A percentile compares a stretch with the other conserved stretches of the same genome.
Evolutionary conservation across 495 filamentous ascomycete species (phyloP).

Genomic region (Apodospora peruviana): DNA sequence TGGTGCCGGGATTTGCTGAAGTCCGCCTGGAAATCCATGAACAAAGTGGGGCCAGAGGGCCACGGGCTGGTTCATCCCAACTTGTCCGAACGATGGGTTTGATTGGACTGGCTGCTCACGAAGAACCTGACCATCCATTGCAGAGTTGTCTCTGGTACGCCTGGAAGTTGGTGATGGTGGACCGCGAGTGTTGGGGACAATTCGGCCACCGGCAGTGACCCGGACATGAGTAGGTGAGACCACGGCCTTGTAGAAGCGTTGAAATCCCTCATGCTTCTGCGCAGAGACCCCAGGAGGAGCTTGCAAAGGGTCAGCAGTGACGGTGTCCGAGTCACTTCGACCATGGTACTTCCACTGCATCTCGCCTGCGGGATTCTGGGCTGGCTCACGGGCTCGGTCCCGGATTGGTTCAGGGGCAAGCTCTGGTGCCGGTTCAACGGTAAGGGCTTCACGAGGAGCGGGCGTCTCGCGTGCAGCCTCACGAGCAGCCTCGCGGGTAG

Average conservation of each 20-base stretch:
- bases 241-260: conserved; percentile 51
- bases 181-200: conserved; percentile 51
- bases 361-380: conserved; percentile 3
- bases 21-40: conserved; percentile 21
- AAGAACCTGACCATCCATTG: conserved; percentile 9
- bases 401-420: background rate
- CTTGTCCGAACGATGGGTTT: conserved; percentile 10
- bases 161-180: conserved; percentile 39
- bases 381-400: background rate
- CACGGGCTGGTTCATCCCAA: conserved; percentile 12
- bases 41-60: conserved; percentile 18
- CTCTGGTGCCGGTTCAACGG: conserved; percentile 3
- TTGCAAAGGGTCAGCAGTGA: conserved; percentile 33
- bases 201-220: conserved; percentile 50
- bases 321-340: conserved; percentile 30
- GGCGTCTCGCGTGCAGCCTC: background rate
- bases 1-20: conserved; percentile 22
- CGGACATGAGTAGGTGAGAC: conserved; percentile 50
- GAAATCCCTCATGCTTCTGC: conserved; percentile 49
- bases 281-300: conserved; percentile 39
- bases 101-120: conserved; percentile 13
- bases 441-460: background rate
- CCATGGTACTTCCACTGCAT: conserved; percentile 38
- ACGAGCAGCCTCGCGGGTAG: conserved; percentile 2
- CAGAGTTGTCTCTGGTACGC: conserved; percentile 29